phyloP scores from a whole-genome alignment of 768 basidiomycete species.

The Lactifluus subvellereus region DNA sequence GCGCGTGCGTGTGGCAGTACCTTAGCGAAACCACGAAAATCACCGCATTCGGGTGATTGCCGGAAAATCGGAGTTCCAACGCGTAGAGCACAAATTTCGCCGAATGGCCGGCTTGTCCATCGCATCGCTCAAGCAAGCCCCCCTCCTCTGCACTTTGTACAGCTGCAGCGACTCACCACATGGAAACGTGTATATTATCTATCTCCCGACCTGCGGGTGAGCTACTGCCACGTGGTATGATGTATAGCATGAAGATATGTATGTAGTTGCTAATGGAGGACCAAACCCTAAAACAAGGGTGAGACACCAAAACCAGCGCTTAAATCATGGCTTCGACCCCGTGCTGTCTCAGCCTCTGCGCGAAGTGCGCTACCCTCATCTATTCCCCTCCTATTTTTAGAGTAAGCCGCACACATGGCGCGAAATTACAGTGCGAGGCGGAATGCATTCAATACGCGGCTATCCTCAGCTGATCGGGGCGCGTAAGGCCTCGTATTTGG shows the following conservation, averaged over 20 bases:
- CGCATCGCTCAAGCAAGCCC: background rate
- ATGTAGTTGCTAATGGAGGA: background rate
- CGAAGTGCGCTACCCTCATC: background rate
- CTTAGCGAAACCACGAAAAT: background rate
- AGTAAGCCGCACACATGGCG: background rate
- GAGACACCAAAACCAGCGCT: background rate
- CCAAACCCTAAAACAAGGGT: slow-evolving; percentile 6
- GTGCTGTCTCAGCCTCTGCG: background rate
- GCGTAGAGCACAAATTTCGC: background rate
- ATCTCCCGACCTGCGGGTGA: background rate
- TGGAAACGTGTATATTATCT: slow-evolving; percentile 7
- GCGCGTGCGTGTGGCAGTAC: background rate
- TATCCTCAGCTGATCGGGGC: slow-evolving; percentile 33
- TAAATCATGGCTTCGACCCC: background rate
- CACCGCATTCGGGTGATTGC: background rate
- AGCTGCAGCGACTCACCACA: background rate
- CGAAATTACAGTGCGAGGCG: slow-evolving; percentile 30
- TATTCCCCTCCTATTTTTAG: slow-evolving; percentile 5
- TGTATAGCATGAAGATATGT: slow-evolving; percentile 8
- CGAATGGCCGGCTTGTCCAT: background rate
- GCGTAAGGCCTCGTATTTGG: slow-evolving; percentile 26
- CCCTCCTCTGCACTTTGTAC: background rate
- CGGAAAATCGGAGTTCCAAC: background rate
- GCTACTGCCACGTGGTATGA: slow-evolving; percentile 18
- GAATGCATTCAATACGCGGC: slow-evolving; percentile 33